These are phyloP conservation scores for Mortierella sp. DNA, from an alignment of 371 early-diverging fungal genomes.

Conservation along the genomic window DNA sequence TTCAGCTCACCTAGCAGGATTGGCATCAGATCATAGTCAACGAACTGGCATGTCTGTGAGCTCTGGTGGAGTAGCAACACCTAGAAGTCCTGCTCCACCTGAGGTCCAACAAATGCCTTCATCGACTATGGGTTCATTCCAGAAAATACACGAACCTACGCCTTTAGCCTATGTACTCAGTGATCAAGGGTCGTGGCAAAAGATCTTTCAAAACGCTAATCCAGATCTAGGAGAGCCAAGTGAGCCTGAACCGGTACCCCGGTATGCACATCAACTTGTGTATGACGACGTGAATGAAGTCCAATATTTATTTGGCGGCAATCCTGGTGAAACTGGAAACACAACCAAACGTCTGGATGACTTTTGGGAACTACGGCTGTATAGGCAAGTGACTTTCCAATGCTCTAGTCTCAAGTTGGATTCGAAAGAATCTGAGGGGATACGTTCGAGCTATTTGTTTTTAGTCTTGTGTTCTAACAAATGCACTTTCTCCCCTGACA, in stretches of 20 bases:
- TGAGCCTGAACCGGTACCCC: constrained; percentile 76
- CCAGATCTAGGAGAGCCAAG: constrained; percentile 56
- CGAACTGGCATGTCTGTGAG: too few species aligned
- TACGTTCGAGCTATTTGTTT: not conserved
- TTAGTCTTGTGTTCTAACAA: not conserved
- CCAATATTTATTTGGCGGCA: constrained; percentile 91
- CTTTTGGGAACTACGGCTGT: constrained; percentile 83
- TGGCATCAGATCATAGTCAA: too few species aligned
- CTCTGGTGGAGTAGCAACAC: too few species aligned
- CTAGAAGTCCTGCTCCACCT: too few species aligned
- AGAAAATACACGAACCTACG: constrained; percentile 25
- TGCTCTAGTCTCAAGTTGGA: not conserved
- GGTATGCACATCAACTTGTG: constrained; percentile 90
- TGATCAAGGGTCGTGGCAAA: constrained; percentile 73
- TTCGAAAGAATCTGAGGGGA: not conserved
- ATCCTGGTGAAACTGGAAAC: constrained; percentile 74
- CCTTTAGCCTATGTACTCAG: constrained; percentile 50
- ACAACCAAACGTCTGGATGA: constrained; percentile 77
- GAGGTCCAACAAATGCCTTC: too few species aligned
- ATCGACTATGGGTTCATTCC: too few species aligned
- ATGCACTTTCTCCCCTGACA: not conserved
- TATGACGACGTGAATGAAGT: constrained; percentile 69
- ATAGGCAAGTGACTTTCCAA: constrained; percentile 62
- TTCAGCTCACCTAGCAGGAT: not conserved
- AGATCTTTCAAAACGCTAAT: constrained; percentile 78